Percentiles rank a stretch among this genome's conserved stretches.
These are phyloP conservation scores for Rubia peregrina DNA, from an alignment of 305 asterid species.

Conservation along the genomic window DNA sequence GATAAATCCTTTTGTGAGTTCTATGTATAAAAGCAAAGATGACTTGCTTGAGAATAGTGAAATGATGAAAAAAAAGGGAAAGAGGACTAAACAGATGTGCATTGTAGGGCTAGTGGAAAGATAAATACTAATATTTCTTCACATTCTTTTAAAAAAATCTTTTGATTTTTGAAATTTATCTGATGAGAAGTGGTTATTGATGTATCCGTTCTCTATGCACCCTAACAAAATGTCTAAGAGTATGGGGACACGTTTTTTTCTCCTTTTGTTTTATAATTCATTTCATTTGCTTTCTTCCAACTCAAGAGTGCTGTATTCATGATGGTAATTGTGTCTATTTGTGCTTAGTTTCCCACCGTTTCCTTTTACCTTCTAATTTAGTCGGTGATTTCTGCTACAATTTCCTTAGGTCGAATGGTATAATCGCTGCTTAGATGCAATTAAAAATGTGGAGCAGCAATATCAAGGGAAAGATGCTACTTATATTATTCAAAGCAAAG, in stretches of 20 bases:
- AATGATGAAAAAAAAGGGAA: too few species aligned
- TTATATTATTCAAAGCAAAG: constrained; percentile 75
- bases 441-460: constrained; percentile 65
- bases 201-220: constrained; percentile 1
- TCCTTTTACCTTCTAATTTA: neutral
- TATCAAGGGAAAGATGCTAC: constrained; percentile 67
- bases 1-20: neutral
- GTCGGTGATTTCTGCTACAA: neutral
- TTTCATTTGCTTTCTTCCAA: too few species aligned
- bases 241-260: too few species aligned
- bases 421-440: constrained; percentile 51
- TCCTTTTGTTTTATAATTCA: too few species aligned
- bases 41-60: neutral
- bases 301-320: too few species aligned
- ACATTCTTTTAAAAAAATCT: neutral
- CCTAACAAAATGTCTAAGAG: neutral
- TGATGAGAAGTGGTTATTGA: neutral
- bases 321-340: neutral
- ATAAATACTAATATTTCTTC: neutral
- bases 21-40: neutral
- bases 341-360: neutral
- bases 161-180: too few species aligned
- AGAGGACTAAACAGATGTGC: neutral
- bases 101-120: neutral
- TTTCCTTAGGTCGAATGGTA: constrained; percentile 76